Conservation (phyloP, 148 eudicot genomes). For the Rhododendron molle region DNA sequence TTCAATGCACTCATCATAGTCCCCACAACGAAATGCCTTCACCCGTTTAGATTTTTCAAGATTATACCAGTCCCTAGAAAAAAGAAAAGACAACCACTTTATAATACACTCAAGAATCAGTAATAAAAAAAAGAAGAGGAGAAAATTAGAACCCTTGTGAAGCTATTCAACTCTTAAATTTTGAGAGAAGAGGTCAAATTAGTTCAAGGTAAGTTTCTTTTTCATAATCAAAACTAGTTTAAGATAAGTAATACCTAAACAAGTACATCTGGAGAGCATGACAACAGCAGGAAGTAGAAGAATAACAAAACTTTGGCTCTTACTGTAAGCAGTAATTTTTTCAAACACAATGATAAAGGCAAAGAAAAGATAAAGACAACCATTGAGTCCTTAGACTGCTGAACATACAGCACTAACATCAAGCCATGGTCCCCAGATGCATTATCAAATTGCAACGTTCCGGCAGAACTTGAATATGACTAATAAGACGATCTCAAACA, state of each 20-base stretch:
- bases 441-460: not conserved
- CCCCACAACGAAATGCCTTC: constrained; percentile 87
- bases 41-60: constrained; percentile 62
- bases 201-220: not conserved
- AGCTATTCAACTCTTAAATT: not conserved
- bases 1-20: constrained; percentile 62
- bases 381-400: not conserved
- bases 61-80: constrained; percentile 79
- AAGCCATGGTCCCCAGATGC: not conserved
- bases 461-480: not conserved
- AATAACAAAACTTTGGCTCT: not conserved
- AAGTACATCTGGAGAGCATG: not conserved
- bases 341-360: not conserved
- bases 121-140: not conserved
- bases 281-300: not conserved
- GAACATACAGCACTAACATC: not conserved
- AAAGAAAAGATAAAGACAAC: not conserved
- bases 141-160: not conserved
- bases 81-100: not conserved
- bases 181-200: not conserved
- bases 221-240: not conserved
- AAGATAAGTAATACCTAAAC: not conserved
- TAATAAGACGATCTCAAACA: not conserved
- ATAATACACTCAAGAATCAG: not conserved
- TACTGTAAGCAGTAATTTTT: not conserved